Conservation (phyloP, 2,329 filamentous ascomycete species). For the Elsinoe perseae region DNA sequence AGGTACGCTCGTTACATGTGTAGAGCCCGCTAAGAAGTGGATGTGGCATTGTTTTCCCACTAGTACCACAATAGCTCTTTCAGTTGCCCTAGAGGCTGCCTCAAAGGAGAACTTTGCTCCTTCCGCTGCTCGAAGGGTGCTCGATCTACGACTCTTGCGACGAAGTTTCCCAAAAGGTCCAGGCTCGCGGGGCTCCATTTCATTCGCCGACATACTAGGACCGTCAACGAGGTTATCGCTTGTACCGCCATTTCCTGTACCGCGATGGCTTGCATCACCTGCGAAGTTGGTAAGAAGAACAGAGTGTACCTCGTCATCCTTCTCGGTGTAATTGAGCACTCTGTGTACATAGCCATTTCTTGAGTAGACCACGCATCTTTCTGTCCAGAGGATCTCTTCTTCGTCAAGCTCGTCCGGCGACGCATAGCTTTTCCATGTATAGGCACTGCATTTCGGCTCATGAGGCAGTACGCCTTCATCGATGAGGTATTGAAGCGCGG, state of each 20-base stretch:
- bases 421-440: constrained; percentile 64
- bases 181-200: not conserved
- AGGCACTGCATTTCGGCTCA: constrained; percentile 58
- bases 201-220: too few species aligned
- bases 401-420: constrained; percentile 45
- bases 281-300: constrained; percentile 74
- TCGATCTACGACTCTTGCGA: constrained; percentile 8
- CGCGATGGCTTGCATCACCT: not conserved
- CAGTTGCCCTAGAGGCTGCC: constrained; percentile 23
- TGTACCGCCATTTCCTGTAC: not conserved
- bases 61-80: constrained; percentile 70
- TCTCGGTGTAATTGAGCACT: constrained; percentile 75
- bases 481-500: constrained; percentile 74
- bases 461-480: constrained; percentile 67
- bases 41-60: constrained; percentile 89
- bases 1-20: constrained; percentile 82
- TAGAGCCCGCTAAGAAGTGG: constrained; percentile 81
- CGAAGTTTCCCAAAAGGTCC: not conserved
- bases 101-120: constrained; percentile 21
- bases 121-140: not conserved
- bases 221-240: not conserved
- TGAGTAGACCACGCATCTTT: constrained; percentile 77
- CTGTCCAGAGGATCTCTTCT: constrained; percentile 74
- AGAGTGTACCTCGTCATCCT: constrained; percentile 79
- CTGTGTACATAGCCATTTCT: constrained; percentile 77